Percentiles rank a stretch among this genome's conserved stretches.
Evolutionary conservation across 2,329 filamentous ascomycete species (phyloP).

Genomic region (Verticillium longisporum): DNA sequence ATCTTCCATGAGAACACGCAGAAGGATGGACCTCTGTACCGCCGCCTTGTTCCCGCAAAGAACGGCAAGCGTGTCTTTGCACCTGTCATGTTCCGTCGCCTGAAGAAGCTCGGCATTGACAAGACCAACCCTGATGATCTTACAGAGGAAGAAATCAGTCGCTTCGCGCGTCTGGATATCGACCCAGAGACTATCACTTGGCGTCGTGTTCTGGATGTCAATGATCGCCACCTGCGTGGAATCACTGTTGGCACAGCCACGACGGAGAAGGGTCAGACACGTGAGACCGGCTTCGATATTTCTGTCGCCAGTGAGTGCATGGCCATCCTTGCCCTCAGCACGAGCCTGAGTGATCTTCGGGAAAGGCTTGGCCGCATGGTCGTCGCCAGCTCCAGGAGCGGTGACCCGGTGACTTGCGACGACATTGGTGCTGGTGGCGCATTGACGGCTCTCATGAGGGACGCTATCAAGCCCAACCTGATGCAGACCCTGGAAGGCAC

Average conservation of each 20-base stretch:
- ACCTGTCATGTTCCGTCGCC: conserved; percentile 83
- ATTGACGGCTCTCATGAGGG: conserved; percentile 90
- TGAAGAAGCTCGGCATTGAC: conserved; percentile 92
- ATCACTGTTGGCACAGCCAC: conserved; percentile 83
- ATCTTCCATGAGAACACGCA: conserved; percentile 98
- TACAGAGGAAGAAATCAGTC: conserved; percentile 78
- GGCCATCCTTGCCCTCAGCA: conserved; percentile 94
- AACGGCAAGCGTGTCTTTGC: conserved; percentile 83
- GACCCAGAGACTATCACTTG: conserved; percentile 97
- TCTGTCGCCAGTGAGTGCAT: conserved; percentile 97
- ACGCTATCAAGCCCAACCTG: conserved; percentile 97
- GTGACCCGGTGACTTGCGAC: conserved; percentile 92
- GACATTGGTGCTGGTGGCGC: conserved; percentile 91
- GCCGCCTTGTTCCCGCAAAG: conserved; percentile 80
- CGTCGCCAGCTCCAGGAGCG: conserved; percentile 75
- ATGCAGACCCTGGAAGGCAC: conserved; percentile 98
- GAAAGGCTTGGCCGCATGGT: conserved; percentile 95
- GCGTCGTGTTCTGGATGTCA: conserved; percentile 93
- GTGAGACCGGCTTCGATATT: conserved; percentile 94
- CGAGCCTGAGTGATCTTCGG: conserved; percentile 78
- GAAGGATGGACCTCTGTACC: conserved; percentile 82
- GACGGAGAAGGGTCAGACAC: conserved; percentile 82
- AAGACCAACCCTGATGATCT: conserved; percentile 92
- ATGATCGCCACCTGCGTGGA: conserved; percentile 86
- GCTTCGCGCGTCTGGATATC: conserved; percentile 92